Conservation (phyloP, 768 basidiomycete species). For the Leccinum obscurum region DNA sequence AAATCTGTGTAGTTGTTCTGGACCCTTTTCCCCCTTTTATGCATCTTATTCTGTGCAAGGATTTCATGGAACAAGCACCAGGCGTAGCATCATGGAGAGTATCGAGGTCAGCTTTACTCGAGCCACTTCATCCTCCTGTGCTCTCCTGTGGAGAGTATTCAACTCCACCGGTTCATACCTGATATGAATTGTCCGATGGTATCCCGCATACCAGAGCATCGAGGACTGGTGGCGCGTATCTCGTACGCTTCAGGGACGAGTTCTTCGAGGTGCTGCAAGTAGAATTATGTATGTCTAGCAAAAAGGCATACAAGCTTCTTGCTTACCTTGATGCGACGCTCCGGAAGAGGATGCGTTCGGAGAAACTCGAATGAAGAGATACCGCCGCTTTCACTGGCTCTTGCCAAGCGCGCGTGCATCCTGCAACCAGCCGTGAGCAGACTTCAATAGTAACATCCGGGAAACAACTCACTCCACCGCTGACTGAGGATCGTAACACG, state of each 20-base stretch:
- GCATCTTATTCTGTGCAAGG: not conserved
- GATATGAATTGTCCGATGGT: conserved; percentile 26
- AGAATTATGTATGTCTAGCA: not conserved
- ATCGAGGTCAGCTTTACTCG: not conserved
- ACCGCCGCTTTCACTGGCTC: conserved; percentile 46
- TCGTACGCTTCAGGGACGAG: conserved; percentile 58
- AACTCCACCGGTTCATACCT: conserved; percentile 17
- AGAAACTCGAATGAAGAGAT: conserved; percentile 56
- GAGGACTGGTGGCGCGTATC: conserved; percentile 54
- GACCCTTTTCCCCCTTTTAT: not conserved
- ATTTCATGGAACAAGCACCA: not conserved
- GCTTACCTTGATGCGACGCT: conserved; percentile 69
- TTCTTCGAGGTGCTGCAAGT: conserved; percentile 48
- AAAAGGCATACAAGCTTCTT: not conserved
- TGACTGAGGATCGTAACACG: conserved; percentile 83
- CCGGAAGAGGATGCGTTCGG: conserved; percentile 77
- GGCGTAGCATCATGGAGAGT: not conserved
- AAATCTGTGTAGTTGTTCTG: not conserved
- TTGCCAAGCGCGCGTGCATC: conserved; percentile 68
- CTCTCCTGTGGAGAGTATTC: not conserved
- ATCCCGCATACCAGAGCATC: conserved; percentile 47
- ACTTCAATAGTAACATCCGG: not conserved
- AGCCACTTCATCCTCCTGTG: not conserved
- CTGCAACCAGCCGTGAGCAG: conserved; percentile 35
- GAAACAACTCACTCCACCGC: conserved; percentile 56